phyloP scores from a whole-genome alignment of 371 early-diverging fungal species.

The Batrachochytrium dendrobatidis region DNA sequence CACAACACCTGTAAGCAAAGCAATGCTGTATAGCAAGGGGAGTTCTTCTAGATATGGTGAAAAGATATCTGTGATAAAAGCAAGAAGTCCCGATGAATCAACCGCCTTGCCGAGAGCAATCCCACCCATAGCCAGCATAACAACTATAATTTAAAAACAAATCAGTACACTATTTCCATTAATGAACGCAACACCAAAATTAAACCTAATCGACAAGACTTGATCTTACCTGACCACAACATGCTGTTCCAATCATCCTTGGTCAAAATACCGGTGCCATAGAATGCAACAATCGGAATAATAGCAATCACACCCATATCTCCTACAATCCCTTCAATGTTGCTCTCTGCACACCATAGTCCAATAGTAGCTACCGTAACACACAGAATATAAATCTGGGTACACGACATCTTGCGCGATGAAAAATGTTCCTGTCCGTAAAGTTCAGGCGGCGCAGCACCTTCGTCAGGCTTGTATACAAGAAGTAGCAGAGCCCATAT shows the following conservation, averaged over 20 bases:
- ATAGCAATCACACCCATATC: slow-evolving; percentile 90
- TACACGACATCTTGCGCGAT: slow-evolving; percentile 48
- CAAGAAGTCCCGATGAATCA: slow-evolving; percentile 75
- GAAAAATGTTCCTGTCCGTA: slow-evolving; percentile 14
- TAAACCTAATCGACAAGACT: slow-evolving; percentile 7
- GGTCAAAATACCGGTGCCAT: slow-evolving; percentile 77
- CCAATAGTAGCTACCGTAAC: slow-evolving; percentile 62
- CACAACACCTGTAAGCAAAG: slow-evolving; percentile 60
- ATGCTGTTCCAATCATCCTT: slow-evolving; percentile 90
- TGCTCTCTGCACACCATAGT: slow-evolving; percentile 81
- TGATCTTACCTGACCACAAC: slow-evolving; percentile 34
- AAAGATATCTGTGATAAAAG: slow-evolving; percentile 65
- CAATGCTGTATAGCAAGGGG: slow-evolving; percentile 56
- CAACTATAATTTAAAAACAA: slow-evolving; percentile 45
- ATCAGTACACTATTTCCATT: slow-evolving; percentile 55
- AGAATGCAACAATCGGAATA: slow-evolving; percentile 86
- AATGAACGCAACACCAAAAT: background rate
- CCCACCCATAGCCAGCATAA: slow-evolving; percentile 93
- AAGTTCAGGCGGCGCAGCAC: slow-evolving; percentile 24
- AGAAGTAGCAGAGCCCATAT: slow-evolving; percentile 77
- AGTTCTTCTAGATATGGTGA: slow-evolving; percentile 55
- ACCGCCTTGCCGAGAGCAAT: slow-evolving; percentile 87
- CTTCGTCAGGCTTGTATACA: slow-evolving; percentile 51
- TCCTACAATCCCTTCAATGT: slow-evolving; percentile 66
- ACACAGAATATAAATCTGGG: slow-evolving; percentile 53